Evolutionary conservation across 345 rosid genomes (phyloP).

Genomic region (Gossypioides kirkii): DNA sequence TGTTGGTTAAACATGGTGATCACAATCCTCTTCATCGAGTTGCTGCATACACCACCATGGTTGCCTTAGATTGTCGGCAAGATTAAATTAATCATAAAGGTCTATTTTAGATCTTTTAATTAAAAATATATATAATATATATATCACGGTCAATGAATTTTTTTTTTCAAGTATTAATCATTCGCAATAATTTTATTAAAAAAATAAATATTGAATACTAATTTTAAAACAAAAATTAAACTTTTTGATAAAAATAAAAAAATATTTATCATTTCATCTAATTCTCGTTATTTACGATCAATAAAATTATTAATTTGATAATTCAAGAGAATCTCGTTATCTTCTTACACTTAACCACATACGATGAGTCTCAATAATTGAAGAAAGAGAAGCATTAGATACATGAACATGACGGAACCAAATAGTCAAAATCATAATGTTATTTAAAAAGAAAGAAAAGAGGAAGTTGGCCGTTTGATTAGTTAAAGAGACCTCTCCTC

Average conservation of each 20-base stretch:
- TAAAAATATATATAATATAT: background rate
- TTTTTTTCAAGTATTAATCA: no score
- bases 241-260: no score
- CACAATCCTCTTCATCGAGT: constrained; percentile 9
- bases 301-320: constrained; percentile 2
- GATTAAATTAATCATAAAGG: background rate
- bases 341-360: background rate
- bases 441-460: background rate
- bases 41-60: constrained; percentile 9
- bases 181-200: no score
- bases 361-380: background rate
- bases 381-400: background rate
- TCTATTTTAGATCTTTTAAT: background rate
- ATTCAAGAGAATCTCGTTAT: background rate
- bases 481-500: constrained; percentile 32
- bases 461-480: constrained; percentile 40
- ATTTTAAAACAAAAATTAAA: no score
- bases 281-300: no score
- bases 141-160: background rate
- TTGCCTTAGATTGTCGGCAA: constrained; percentile 4
- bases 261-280: no score
- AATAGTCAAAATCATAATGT: constrained; percentile 15
- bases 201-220: no score
- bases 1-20: background rate
- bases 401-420: background rate